Conservation (phyloP, 805 yeast genomes). For the Hanseniaspora valbyensis region DNA sequence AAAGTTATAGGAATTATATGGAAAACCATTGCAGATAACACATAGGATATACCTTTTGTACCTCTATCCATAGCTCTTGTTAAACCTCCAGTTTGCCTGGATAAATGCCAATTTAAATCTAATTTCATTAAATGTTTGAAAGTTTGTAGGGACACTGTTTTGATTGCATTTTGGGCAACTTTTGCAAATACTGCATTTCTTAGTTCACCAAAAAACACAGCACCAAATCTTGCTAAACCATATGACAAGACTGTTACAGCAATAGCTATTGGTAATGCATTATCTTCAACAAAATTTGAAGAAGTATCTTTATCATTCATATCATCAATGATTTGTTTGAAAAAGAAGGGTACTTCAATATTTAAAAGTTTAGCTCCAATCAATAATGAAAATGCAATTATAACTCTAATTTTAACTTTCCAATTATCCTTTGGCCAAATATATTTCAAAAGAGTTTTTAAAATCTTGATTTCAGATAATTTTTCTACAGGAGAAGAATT, state of each 20-base stretch:
- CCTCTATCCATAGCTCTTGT: constrained; percentile 96
- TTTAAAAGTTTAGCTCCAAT: constrained; percentile 75
- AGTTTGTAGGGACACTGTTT: constrained; percentile 78
- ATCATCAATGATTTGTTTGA: constrained; percentile 75
- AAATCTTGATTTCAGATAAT: constrained; percentile 39
- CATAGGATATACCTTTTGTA: constrained; percentile 92
- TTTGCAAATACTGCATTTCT: constrained; percentile 91
- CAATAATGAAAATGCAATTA: constrained; percentile 60
- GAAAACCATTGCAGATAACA: constrained; percentile 91
- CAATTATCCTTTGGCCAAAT: constrained; percentile 72
- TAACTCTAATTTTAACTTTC: constrained; percentile 60
- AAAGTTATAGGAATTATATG: constrained; percentile 87
- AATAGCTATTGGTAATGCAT: constrained; percentile 43
- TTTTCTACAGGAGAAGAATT: constrained; percentile 24
- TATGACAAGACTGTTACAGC: constrained; percentile 69
- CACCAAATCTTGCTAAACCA: constrained; percentile 89
- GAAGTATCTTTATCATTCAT: constrained; percentile 82
- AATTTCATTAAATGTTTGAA: constrained; percentile 71
- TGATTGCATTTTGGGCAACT: constrained; percentile 89
- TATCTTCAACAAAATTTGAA: constrained; percentile 41
- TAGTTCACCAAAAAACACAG: constrained; percentile 87
- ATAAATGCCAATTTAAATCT: constrained; percentile 80
- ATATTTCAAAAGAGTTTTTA: constrained; percentile 53
- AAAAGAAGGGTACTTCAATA: constrained; percentile 92
- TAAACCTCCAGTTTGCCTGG: constrained; percentile 89